Percentiles rank a stretch among this genome's conserved stretches.
Evolutionary conservation across 2,329 filamentous ascomycete species (phyloP).

Genomic region (Apiospora aurea): DNA sequence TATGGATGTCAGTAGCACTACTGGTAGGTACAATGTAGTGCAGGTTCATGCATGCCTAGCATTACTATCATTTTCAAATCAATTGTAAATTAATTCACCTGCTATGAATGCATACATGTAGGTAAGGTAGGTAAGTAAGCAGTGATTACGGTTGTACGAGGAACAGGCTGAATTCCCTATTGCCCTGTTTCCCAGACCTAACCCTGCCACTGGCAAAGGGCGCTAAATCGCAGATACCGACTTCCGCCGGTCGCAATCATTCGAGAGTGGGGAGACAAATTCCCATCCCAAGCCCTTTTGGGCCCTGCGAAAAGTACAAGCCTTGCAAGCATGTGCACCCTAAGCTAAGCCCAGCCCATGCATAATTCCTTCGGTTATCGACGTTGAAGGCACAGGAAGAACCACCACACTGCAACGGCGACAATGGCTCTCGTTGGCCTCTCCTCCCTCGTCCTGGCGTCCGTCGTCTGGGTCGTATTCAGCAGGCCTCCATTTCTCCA

Average conservation of each 20-base stretch:
- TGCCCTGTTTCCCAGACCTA: not conserved
- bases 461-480: slow-evolving; percentile 64
- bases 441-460: slow-evolving; percentile 68
- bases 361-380: slow-evolving; percentile 19
- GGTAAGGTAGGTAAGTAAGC: not conserved
- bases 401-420: slow-evolving; percentile 21
- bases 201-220: not conserved
- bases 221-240: not conserved
- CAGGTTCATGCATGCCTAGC: slow-evolving; percentile 12
- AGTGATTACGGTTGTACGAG: not conserved
- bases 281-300: not conserved
- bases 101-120: too few species aligned
- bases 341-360: not conserved
- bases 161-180: not conserved
- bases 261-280: slow-evolving; percentile 8
- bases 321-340: not conserved
- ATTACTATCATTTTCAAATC: not conserved
- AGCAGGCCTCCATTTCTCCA: slow-evolving; percentile 59
- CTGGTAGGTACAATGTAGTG: not conserved
- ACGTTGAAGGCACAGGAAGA: not conserved
- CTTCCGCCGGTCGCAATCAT: slow-evolving; percentile 15
- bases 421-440: slow-evolving; percentile 67
- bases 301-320: not conserved
- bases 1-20: not conserved
- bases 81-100: not conserved